Evolutionary conservation across 139 green algal genomes (phyloP).

Genomic region (Raphidocelis subcapitata): DNA sequence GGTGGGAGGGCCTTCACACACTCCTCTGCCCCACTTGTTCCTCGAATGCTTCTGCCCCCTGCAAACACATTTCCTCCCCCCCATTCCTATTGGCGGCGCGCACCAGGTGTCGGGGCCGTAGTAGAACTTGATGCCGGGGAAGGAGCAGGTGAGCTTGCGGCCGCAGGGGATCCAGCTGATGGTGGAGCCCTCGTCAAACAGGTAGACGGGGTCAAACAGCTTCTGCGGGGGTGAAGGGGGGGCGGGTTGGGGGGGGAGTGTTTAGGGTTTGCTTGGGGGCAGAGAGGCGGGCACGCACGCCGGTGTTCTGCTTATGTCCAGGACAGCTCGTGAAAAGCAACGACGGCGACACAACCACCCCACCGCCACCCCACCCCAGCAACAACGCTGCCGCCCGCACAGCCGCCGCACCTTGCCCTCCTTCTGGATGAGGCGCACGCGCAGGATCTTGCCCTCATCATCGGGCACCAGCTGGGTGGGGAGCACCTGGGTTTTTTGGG

Average conservation of each 20-base stretch:
- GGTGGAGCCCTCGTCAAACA: slow-evolving; percentile 99
- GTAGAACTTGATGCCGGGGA: slow-evolving; percentile 93
- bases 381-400: no score
- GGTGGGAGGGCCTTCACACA: no score
- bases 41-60: no score
- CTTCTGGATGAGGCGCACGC: slow-evolving; percentile 99
- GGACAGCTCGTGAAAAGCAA: no score
- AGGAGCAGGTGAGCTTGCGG: slow-evolving; percentile 99
- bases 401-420: no score
- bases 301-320: neutral
- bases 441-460: slow-evolving; percentile 98
- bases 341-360: no score
- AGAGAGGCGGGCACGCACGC: neutral
- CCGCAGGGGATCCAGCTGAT: slow-evolving; percentile 99
- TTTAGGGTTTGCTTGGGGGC: slow-evolving; percentile 4
- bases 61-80: no score
- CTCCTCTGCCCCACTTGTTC: no score
- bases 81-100: no score
- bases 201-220: slow-evolving; percentile 89
- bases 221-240: no score
- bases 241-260: no score
- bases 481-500: slow-evolving; percentile 75
- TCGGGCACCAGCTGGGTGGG: slow-evolving; percentile 99
- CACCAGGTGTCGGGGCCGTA: slow-evolving; percentile 96
- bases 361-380: no score